phyloP scores from a whole-genome alignment of 2,329 filamentous ascomycete species.

The Biscogniauxia marginata region DNA sequence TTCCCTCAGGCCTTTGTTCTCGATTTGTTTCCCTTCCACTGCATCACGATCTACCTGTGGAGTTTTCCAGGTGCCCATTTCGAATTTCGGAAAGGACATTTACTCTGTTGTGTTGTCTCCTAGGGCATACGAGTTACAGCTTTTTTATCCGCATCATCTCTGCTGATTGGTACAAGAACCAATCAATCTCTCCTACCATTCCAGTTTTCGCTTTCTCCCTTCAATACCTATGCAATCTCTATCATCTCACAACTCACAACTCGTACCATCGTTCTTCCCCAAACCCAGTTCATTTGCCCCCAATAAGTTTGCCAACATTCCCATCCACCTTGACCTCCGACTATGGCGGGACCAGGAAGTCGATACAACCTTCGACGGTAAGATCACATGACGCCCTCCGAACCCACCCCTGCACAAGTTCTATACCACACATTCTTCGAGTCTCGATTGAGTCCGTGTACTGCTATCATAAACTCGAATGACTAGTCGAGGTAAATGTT shows the following conservation, averaged over 20 bases:
- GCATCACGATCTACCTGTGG: background rate
- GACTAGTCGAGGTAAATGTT: background rate
- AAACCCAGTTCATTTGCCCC: background rate
- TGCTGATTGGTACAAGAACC: background rate
- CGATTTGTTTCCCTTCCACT: background rate
- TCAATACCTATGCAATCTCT: background rate
- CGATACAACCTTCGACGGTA: constrained; percentile 1
- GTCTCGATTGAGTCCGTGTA: background rate
- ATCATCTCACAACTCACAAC: too few relatives aligned
- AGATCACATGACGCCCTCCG: background rate
- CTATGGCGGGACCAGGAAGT: background rate
- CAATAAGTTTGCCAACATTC: background rate
- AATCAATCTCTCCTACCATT: background rate
- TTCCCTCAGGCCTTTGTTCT: background rate
- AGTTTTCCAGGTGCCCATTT: background rate
- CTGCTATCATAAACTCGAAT: background rate
- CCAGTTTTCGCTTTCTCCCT: background rate
- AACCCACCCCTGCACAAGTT: background rate
- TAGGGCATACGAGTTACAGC: background rate
- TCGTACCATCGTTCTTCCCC: background rate
- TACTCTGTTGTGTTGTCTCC: background rate
- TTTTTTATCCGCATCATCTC: background rate
- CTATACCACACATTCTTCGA: background rate
- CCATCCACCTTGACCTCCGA: background rate
- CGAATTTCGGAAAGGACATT: background rate